Conservation (phyloP, 805 yeast species). For the Cyberlindnera veronae region DNA sequence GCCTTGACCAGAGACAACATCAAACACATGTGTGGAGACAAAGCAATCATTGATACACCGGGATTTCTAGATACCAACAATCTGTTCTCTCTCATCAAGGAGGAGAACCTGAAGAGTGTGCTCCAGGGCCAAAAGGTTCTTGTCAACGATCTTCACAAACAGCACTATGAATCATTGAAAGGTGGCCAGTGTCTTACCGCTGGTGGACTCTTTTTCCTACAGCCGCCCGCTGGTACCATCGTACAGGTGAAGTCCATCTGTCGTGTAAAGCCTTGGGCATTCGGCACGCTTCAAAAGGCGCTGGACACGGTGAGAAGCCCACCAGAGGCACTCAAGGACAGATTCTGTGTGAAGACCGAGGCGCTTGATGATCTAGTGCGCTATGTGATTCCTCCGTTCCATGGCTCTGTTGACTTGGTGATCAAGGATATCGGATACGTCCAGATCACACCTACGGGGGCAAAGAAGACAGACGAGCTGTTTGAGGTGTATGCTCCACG, state of each 20-base stretch:
- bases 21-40: slow-evolving; percentile 35
- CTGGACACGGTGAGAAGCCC: slow-evolving; percentile 26
- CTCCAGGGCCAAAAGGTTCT: slow-evolving; percentile 32
- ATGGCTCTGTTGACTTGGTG: slow-evolving; percentile 63
- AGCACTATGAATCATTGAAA: slow-evolving; percentile 34
- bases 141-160: slow-evolving; percentile 28
- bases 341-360: slow-evolving; percentile 27
- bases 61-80: slow-evolving; percentile 31
- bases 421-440: slow-evolving; percentile 62
- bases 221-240: slow-evolving; percentile 50
- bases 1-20: slow-evolving; percentile 63
- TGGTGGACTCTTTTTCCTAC: slow-evolving; percentile 60
- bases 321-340: slow-evolving; percentile 27
- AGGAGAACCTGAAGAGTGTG: slow-evolving; percentile 28
- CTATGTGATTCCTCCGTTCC: slow-evolving; percentile 66
- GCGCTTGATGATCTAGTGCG: slow-evolving; percentile 35
- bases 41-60: slow-evolving; percentile 36
- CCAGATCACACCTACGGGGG: slow-evolving; percentile 58
- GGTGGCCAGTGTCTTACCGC: slow-evolving; percentile 46
- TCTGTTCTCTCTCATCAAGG: slow-evolving; percentile 29
- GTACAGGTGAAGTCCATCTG: slow-evolving; percentile 45
- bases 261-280: slow-evolving; percentile 31
- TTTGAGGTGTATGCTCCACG: slow-evolving; percentile 53
- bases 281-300: slow-evolving; percentile 33
- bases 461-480: slow-evolving; percentile 30